Evolutionary conservation across 2,329 filamentous ascomycete species (phyloP), one percentile per base, ranked within the genome.

Genomic region (Lithohypha guttulata): DNA sequence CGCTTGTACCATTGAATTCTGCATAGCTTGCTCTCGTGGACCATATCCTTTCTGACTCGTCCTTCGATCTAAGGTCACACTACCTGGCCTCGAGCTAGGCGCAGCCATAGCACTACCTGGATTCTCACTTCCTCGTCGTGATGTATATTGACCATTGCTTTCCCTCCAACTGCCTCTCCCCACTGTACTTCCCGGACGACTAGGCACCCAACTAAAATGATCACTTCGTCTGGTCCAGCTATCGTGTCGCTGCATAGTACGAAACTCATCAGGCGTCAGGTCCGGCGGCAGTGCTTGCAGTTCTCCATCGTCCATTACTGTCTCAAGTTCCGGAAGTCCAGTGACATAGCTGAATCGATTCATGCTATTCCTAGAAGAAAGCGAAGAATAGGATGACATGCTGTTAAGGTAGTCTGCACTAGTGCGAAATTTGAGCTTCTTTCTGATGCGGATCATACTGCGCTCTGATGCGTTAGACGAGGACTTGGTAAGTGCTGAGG

Each of bases 301-400:
- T 17, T 39, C 35, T 9, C 31, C 35, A 13, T 39, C 26, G 15
- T 39, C 35, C 11, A 39, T 11, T 14, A 28, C 26, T 3, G 35
- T 29, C 18, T 39, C 35, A n/a, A 39, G 19, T 15, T 39, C 35
- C 15, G 35, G 35, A 9, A 39, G 20, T 2, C 35, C 35, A n/a
- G 35, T 39, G 10, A 39, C 35, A 28, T 39, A 39, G 35, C 35
- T 39, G 26, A 39, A 39, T 19, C 35, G 15, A 14, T 35, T 39
- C 35, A 39, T 22, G 20, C 35, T 39, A 22, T 39, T 39, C n/a
- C 35, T 15, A 2, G 35, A 39, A 22, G 26, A 31, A 8, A 39
- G 27, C n/a, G 15, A 21, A 13, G 17, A 22, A 27, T 39, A 39
- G 17, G 15, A 21, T n/a, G 35, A 39, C 35, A 39, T 39, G 14